Evolutionary conservation across 179 eudicot genomes (phyloP).

Genomic region (Carnegiea gigantea): DNA sequence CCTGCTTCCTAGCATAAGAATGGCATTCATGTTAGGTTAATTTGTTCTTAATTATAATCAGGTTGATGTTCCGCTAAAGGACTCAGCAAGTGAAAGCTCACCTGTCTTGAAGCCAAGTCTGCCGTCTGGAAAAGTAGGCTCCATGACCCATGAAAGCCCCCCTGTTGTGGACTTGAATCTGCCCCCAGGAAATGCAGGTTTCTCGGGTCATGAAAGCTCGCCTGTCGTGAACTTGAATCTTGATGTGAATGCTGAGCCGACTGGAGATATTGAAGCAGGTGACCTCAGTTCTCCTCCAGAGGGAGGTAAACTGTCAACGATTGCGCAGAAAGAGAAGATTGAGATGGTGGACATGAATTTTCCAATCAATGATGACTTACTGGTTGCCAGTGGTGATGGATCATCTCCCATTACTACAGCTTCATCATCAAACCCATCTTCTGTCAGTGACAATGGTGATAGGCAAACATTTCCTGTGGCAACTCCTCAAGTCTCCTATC

Average conservation of each 20-base stretch:
- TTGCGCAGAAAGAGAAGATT: constrained; percentile 15
- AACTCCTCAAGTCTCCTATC: constrained; percentile 16
- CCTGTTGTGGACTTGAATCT: constrained; percentile 31
- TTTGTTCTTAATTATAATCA: constrained; percentile 18
- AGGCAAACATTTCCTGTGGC: not conserved
- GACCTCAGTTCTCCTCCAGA: constrained; percentile 23
- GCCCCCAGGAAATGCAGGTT: not conserved
- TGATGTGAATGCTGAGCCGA: constrained; percentile 28
- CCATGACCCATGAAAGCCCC: constrained; percentile 22
- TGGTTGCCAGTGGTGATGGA: constrained; percentile 17
- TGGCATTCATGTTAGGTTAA: not conserved
- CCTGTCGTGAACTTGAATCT: constrained; percentile 26
- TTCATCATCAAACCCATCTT: constrained; percentile 4
- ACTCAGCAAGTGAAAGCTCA: constrained; percentile 26
- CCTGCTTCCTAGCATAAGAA: not conserved
- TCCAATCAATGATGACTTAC: constrained; percentile 42
- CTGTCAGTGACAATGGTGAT: constrained; percentile 1
- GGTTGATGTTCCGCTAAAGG: constrained; percentile 61
- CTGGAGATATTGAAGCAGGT: constrained; percentile 8
- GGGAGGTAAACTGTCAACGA: constrained; percentile 26
- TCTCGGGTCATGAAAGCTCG: constrained; percentile 21
- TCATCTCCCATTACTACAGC: constrained; percentile 1
- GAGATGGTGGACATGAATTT: constrained; percentile 42
- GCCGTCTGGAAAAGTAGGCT: not conserved
- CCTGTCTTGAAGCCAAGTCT: constrained; percentile 25